A percentile compares a stretch with the other conserved stretches of the same genome.
Conservation (phyloP, 2,329 filamentous ascomycete species). For the Fusarium virguliforme region DNA sequence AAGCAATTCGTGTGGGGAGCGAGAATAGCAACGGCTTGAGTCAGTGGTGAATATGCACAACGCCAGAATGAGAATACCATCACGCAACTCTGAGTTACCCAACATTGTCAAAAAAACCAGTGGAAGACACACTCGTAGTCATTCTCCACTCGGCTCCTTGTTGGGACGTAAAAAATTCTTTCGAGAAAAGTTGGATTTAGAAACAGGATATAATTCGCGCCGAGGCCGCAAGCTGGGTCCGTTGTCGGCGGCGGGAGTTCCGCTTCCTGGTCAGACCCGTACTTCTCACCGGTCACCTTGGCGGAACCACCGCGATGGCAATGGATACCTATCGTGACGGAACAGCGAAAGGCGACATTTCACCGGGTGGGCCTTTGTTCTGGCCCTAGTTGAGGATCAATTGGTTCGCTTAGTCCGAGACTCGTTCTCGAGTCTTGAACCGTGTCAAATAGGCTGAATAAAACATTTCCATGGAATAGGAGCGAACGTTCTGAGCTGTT, state of each 20-base stretch:
- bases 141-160: slow-evolving; percentile 2
- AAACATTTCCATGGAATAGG: not conserved
- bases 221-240: slow-evolving; percentile 34
- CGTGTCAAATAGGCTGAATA: slow-evolving; percentile 6
- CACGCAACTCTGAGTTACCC: not conserved
- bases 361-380: slow-evolving; percentile 29
- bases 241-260: slow-evolving; percentile 43
- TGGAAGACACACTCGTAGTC: not conserved
- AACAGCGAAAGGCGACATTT: slow-evolving; percentile 28
- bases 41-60: slow-evolving; percentile 1
- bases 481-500: not conserved
- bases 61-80: not conserved
- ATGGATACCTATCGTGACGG: slow-evolving; percentile 10
- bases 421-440: slow-evolving; percentile 4
- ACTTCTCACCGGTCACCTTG: slow-evolving; percentile 22
- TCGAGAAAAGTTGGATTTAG: not conserved
- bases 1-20: not conserved
- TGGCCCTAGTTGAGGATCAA: slow-evolving; percentile 24
- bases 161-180: slow-evolving; percentile 6
- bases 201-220: slow-evolving; percentile 27
- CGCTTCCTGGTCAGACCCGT: slow-evolving; percentile 28
- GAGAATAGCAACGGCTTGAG: not conserved
- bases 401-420: slow-evolving; percentile 34
- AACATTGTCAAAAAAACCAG: not conserved
- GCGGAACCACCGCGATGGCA: slow-evolving; percentile 32